phyloP scores from a whole-genome alignment of 441 rosid genomes.

The Gossypium laxum region DNA sequence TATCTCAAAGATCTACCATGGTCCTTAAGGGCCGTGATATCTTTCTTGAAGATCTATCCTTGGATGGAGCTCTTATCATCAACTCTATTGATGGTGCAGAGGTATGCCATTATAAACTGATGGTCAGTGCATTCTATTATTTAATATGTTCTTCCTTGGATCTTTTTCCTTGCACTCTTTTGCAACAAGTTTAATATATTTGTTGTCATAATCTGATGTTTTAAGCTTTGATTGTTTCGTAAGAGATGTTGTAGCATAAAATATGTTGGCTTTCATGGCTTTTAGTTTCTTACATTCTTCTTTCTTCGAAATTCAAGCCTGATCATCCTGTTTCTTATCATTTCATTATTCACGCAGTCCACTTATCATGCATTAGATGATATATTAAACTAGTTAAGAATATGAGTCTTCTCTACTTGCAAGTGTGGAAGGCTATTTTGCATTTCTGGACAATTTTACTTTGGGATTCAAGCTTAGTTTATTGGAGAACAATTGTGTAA shows the following conservation, averaged over 20 bases:
- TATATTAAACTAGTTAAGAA: background rate
- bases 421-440: background rate
- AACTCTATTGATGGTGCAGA: conserved; percentile 66
- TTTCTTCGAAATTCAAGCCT: background rate
- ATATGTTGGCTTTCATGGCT: background rate
- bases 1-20: conserved; percentile 65
- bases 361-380: background rate
- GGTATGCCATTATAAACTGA: conserved; percentile 33
- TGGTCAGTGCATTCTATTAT: background rate
- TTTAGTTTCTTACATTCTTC: background rate
- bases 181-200: background rate
- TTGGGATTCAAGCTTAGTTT: background rate
- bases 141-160: background rate
- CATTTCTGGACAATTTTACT: background rate
- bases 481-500: background rate
- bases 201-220: background rate
- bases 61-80: conserved; percentile 71
- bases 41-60: conserved; percentile 43
- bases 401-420: background rate
- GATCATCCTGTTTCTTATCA: background rate
- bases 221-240: background rate
- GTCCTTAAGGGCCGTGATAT: conserved; percentile 58
- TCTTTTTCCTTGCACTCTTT: background rate
- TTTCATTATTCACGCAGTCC: background rate
- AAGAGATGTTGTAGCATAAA: background rate